phyloP scores from a whole-genome alignment of 1,139 yeast genomes.

The Magnusiomyces starmeri region DNA sequence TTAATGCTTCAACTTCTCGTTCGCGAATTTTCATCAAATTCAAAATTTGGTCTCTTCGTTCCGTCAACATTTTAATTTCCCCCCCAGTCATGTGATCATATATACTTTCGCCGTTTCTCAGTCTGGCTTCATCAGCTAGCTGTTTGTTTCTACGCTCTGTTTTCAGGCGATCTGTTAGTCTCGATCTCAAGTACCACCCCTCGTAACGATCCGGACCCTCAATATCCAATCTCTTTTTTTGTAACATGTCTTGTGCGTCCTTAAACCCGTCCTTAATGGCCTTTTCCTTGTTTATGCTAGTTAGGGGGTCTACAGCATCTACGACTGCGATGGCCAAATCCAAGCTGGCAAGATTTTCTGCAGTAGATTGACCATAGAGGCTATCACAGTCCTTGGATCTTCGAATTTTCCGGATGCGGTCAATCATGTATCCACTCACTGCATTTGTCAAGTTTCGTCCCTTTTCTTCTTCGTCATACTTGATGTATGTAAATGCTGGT shows the following conservation, averaged over 20 bases:
- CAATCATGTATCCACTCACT: conserved; percentile 23
- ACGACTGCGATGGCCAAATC: neutral
- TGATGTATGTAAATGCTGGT: conserved; percentile 14
- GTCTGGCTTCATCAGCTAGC: neutral
- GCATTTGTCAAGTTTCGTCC: conserved; percentile 9
- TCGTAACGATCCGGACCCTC: neutral
- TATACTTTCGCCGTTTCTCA: neutral
- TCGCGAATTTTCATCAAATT: neutral
- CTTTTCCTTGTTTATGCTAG: neutral
- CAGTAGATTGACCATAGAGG: conserved; percentile 1
- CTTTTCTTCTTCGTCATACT: conserved; percentile 10
- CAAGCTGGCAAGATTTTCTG: neutral
- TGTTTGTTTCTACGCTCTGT: neutral
- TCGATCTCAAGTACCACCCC: neutral
- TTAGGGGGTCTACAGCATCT: neutral
- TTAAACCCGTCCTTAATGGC: neutral
- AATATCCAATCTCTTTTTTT: neutral
- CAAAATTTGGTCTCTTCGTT: neutral
- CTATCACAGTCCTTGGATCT: conserved; percentile 18
- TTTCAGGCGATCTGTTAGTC: neutral
- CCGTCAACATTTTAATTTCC: neutral
- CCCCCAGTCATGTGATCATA: neutral
- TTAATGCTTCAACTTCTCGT: neutral
- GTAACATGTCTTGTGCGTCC: neutral
- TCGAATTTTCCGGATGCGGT: conserved; percentile 25